Evolutionary conservation across 1,284 basidiomycete genomes (phyloP).

Genomic region (Heterobasidion irregulare): DNA sequence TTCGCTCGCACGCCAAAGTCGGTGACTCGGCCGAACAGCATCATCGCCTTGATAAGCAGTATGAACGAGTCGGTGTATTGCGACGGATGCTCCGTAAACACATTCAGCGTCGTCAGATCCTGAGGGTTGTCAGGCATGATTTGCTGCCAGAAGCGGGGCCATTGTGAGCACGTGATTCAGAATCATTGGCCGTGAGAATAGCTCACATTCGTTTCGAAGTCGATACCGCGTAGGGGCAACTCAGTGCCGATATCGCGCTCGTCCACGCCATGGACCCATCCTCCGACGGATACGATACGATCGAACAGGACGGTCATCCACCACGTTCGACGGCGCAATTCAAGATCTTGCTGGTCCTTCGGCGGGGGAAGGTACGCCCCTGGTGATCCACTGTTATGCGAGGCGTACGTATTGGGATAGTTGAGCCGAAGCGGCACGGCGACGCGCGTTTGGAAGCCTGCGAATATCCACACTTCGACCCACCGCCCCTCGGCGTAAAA

Average conservation of each 20-base stretch:
- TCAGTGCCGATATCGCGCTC: conserved; percentile 77
- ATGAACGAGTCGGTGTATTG: conserved; percentile 74
- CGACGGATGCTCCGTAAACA: conserved; percentile 61
- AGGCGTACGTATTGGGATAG: conserved; percentile 73
- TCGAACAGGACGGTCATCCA: conserved; percentile 84
- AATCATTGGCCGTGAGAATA: neutral
- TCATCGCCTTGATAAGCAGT: conserved; percentile 69
- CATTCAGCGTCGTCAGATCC: conserved; percentile 47
- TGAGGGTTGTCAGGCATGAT: conserved; percentile 64
- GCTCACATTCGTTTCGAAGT: conserved; percentile 66
- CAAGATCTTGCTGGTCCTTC: conserved; percentile 62
- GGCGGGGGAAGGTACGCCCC: conserved; percentile 75
- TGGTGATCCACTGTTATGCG: conserved; percentile 54
- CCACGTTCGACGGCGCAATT: conserved; percentile 73
- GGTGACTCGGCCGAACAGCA: conserved; percentile 76
- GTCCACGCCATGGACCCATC: conserved; percentile 79
- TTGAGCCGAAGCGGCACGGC: conserved; percentile 74
- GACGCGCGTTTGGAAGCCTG: conserved; percentile 79
- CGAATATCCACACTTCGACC: conserved; percentile 87
- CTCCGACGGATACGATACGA: conserved; percentile 77
- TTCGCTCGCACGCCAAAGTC: conserved; percentile 73
- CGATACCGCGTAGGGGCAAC: conserved; percentile 59
- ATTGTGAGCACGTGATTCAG: neutral
- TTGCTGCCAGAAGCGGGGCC: conserved; percentile 27
- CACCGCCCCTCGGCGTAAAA: conserved; percentile 82